These are phyloP conservation scores for Phoma sp. DNA, from an alignment of 2,329 filamentous ascomycete genomes.

Conservation along the genomic window DNA sequence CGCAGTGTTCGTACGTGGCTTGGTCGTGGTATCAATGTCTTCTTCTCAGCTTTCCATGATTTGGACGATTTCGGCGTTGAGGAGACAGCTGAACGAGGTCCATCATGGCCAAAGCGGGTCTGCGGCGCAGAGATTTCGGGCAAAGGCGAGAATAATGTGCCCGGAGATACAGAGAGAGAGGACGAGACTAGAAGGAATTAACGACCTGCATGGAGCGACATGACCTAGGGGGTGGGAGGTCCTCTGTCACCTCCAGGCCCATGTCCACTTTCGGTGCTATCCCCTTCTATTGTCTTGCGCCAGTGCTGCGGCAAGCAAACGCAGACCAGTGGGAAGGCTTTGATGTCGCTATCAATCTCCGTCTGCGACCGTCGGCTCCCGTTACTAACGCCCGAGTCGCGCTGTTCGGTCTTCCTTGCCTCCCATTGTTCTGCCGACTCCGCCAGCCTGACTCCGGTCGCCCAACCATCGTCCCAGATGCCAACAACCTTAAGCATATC, in stretches of 20 bases:
- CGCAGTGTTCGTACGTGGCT: conserved; percentile 25
- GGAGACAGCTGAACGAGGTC: conserved; percentile 4
- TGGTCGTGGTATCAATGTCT: conserved; percentile 24
- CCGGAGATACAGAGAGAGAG: conserved; percentile 25
- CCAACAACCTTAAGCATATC: conserved; percentile 98
- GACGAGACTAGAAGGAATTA: conserved; percentile 38
- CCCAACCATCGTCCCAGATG: conserved; percentile 99
- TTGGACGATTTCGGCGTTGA: conserved; percentile 2
- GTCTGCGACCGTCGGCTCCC: conserved; percentile 60
- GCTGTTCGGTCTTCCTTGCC: conserved; percentile 74
- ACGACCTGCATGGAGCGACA: conserved; percentile 24
- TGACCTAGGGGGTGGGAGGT: conserved; percentile 40
- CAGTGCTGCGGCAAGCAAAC: conserved; percentile 95
- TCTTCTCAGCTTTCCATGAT: neutral
- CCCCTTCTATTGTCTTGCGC: conserved; percentile 94
- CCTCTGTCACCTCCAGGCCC: conserved; percentile 45
- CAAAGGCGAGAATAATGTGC: conserved; percentile 15
- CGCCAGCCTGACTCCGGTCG: conserved; percentile 84
- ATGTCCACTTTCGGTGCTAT: conserved; percentile 54
- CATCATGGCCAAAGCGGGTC: neutral
- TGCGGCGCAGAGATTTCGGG: conserved; percentile 5
- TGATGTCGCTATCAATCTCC: conserved; percentile 76
- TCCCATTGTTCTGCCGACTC: conserved; percentile 92
- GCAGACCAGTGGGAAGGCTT: conserved; percentile 96
- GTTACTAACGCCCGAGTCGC: conserved; percentile 93